Evolutionary conservation across 2,329 filamentous ascomycete genomes (phyloP).

Genomic region (Apiospora rasikravindrae): DNA sequence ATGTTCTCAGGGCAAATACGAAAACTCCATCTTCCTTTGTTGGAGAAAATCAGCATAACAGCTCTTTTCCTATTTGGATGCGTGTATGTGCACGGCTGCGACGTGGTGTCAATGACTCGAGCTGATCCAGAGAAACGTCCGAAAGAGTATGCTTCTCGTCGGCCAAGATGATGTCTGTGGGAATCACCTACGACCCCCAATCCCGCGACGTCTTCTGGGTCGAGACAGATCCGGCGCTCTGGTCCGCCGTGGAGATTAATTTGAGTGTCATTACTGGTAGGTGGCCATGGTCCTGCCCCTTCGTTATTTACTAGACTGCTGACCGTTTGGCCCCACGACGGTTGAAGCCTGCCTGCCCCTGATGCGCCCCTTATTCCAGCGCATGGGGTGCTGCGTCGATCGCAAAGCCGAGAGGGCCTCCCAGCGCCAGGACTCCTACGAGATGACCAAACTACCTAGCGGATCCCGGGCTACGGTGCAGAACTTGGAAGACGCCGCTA

Average conservation of each 20-base stretch:
- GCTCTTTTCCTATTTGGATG: conserved; percentile 16
- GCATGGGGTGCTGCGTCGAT: conserved; percentile 12
- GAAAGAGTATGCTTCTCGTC: conserved; percentile 17
- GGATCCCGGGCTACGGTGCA: not conserved
- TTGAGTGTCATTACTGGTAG: conserved; percentile 21
- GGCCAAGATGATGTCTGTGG: conserved; percentile 18
- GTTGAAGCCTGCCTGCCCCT: conserved; percentile 13
- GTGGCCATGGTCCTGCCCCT: not conserved
- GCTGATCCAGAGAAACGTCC: not conserved
- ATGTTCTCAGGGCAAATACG: not conserved
- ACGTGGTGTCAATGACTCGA: not conserved
- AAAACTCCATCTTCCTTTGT: conserved; percentile 1
- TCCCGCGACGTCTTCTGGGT: conserved; percentile 21
- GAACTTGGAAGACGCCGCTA: not conserved
- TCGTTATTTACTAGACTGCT: not conserved
- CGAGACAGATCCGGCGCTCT: conserved; percentile 18
- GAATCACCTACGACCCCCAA: not conserved
- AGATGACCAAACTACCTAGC: not conserved
- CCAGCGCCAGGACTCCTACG: not conserved
- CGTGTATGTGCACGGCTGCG: not conserved
- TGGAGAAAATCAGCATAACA: conserved; percentile 18
- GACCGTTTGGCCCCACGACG: not conserved
- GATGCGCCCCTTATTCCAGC: conserved; percentile 19
- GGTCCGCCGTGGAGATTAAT: conserved; percentile 22
- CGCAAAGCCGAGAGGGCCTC: not conserved